A percentile compares a stretch with the other conserved stretches of the same genome.
phyloP scores from a whole-genome alignment of 108 stramenopile species.

The Poteriospumella lacustris region DNA sequence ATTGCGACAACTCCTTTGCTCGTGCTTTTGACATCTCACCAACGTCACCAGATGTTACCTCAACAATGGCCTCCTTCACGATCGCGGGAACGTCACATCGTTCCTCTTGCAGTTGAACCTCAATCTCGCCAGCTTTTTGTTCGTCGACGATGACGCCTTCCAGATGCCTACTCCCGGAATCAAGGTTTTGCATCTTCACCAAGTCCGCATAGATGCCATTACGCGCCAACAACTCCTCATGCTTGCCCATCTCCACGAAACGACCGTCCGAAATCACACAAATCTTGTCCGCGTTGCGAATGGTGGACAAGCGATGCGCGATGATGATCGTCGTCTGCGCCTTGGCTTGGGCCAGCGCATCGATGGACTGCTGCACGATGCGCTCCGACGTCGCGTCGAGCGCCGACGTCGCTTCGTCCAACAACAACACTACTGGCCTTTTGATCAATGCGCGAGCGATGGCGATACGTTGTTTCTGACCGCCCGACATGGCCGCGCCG shows the following conservation, averaged over 20 bases:
- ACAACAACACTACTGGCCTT: slow-evolving; percentile 67
- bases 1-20: neutral
- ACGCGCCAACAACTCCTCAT: slow-evolving; percentile 26
- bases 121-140: too few relatives aligned
- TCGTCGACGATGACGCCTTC: too few relatives aligned
- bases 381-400: slow-evolving; percentile 70
- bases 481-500: slow-evolving; percentile 48
- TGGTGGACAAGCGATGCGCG: slow-evolving; percentile 87
- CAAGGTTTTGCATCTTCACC: slow-evolving; percentile 27
- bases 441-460: slow-evolving; percentile 77
- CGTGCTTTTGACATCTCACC: neutral
- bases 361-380: slow-evolving; percentile 45
- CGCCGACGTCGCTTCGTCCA: slow-evolving; percentile 76
- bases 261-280: slow-evolving; percentile 61
- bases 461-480: slow-evolving; percentile 64
- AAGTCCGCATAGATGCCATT: neutral
- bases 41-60: too few relatives aligned
- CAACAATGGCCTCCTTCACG: too few relatives aligned
- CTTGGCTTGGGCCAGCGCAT: neutral
- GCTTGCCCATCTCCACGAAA: slow-evolving; percentile 44
- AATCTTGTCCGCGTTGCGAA: slow-evolving; percentile 82
- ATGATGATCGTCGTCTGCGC: slow-evolving; percentile 76
- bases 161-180: neutral
- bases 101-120: too few relatives aligned
- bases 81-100: neutral